Evolutionary conservation across 2,329 filamentous ascomycete species (phyloP).

Genomic region (Apiospora pterosperma): DNA sequence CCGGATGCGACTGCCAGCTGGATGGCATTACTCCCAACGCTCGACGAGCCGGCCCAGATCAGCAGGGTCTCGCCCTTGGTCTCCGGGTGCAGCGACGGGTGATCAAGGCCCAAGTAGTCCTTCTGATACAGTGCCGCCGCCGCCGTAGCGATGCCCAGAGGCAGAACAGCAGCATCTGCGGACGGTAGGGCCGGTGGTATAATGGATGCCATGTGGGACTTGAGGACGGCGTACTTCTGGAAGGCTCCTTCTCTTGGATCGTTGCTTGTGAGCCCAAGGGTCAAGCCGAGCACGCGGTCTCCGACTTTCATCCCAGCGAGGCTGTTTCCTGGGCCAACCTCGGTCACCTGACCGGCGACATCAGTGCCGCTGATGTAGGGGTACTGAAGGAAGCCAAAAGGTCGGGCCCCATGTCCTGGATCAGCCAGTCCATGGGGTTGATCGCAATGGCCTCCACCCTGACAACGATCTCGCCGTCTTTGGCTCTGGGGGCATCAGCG

Average conservation of each 20-base stretch:
- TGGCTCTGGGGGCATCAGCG: slow-evolving; percentile 12
- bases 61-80: slow-evolving; percentile 32
- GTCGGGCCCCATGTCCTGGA: slow-evolving; percentile 18
- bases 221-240: slow-evolving; percentile 20
- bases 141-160: slow-evolving; percentile 22
- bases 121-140: slow-evolving; percentile 19
- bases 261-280: slow-evolving; percentile 5
- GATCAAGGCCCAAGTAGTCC: slow-evolving; percentile 16
- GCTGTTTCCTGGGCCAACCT: slow-evolving; percentile 18
- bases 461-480: slow-evolving; percentile 23
- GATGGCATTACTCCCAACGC: slow-evolving; percentile 41
- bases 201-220: background rate
- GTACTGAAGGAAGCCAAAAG: slow-evolving; percentile 20
- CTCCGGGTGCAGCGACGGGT: slow-evolving; percentile 7
- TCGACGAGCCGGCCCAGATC: slow-evolving; percentile 43
- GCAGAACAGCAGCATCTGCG: slow-evolving; percentile 20
- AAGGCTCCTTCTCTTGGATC: slow-evolving; percentile 19
- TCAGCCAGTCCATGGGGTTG: slow-evolving; percentile 28
- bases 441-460: slow-evolving; percentile 24
- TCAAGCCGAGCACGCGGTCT: slow-evolving; percentile 27
- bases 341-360: slow-evolving; percentile 27
- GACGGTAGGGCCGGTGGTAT: slow-evolving; percentile 18
- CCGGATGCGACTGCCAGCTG: slow-evolving; percentile 43
- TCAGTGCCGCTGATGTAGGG: slow-evolving; percentile 28
- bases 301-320: slow-evolving; percentile 23